Conservation (phyloP, 2,329 filamentous ascomycete genomes). For the Zasmidium citrigriseum region DNA sequence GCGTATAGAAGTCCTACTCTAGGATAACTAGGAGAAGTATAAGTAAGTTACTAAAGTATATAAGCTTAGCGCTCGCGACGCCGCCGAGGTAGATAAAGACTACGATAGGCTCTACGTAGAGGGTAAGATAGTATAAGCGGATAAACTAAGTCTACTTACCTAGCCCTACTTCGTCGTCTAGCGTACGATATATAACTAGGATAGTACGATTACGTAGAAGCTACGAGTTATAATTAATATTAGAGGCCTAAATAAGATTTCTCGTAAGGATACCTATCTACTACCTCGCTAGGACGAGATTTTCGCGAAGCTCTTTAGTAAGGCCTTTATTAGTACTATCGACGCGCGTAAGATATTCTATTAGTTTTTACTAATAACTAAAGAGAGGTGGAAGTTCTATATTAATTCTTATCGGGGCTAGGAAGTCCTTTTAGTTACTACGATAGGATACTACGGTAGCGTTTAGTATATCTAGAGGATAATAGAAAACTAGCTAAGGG, state of each 20-base stretch:
- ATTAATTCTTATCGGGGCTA: neutral
- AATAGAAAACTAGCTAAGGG: neutral
- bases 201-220: neutral
- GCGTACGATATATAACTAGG: neutral
- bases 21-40: neutral
- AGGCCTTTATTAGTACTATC: neutral
- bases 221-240: neutral
- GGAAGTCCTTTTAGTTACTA: neutral
- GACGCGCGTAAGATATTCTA: neutral
- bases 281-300: neutral
- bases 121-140: neutral
- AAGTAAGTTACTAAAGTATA: neutral
- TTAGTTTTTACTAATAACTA: neutral
- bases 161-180: neutral
- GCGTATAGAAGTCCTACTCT: neutral
- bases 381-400: no score
- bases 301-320: neutral
- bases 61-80: neutral
- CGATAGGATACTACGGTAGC: conserved; percentile 5
- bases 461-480: neutral
- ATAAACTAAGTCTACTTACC: neutral
- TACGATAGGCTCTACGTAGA: neutral
- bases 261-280: neutral
- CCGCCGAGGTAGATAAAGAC: neutral
- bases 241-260: neutral